Percentiles rank a stretch among this genome's conserved stretches.
Evolutionary conservation across 2,329 filamentous ascomycete species (phyloP).

Genomic region (Juglanconis juglandina): DNA sequence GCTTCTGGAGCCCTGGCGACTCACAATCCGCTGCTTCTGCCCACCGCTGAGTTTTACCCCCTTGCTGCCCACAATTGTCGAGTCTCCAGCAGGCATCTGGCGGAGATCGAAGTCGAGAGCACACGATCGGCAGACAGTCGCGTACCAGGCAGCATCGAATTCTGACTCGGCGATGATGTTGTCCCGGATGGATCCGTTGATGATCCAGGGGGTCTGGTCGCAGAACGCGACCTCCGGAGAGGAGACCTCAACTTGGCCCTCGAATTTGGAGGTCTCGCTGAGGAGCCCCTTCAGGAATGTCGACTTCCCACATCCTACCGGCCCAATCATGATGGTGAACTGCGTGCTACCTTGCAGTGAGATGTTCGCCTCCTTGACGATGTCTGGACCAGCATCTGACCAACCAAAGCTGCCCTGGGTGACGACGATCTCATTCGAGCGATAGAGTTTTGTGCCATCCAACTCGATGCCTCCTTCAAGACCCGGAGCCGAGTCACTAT

Average conservation of each 20-base stretch:
- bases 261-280: slow-evolving; percentile 24
- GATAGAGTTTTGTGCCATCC: neutral
- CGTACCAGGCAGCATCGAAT: slow-evolving; percentile 30
- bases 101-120: slow-evolving; percentile 32
- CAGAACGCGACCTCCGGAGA: slow-evolving; percentile 26
- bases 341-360: neutral
- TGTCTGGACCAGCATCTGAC: slow-evolving; percentile 9
- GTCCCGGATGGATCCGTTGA: slow-evolving; percentile 30
- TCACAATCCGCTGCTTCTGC: slow-evolving; percentile 41
- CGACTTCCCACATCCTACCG: slow-evolving; percentile 35
- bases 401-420: slow-evolving; percentile 9
- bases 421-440: neutral
- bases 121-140: slow-evolving; percentile 31
- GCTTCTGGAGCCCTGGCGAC: slow-evolving; percentile 19
- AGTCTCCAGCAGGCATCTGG: slow-evolving; percentile 33
- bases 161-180: slow-evolving; percentile 30
- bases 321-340: slow-evolving; percentile 29
- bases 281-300: slow-evolving; percentile 31
- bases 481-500: neutral
- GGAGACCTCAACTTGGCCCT: slow-evolving; percentile 21
- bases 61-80: slow-evolving; percentile 41
- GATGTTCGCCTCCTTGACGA: slow-evolving; percentile 9
- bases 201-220: slow-evolving; percentile 31
- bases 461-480: neutral
- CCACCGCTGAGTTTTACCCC: slow-evolving; percentile 45